These are phyloP conservation scores for Dictyostelium firmibasis DNA, from an alignment of 78 protist genomes.

Conservation along the genomic window DNA sequence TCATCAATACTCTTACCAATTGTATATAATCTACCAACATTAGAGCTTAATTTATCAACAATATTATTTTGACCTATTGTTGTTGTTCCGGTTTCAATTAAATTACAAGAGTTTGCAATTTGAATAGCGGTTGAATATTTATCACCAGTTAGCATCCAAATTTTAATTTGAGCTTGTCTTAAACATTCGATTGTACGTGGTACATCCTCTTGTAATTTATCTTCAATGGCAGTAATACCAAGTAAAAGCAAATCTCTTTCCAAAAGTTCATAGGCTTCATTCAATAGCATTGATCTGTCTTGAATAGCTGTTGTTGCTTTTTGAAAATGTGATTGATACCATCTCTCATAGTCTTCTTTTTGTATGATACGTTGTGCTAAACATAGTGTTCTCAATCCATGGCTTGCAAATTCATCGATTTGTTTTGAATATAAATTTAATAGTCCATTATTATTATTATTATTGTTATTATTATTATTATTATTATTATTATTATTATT, in stretches of 20 bases:
- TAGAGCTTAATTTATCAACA: too few relatives aligned
- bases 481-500: neutral
- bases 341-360: slow-evolving; percentile 55
- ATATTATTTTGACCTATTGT: neutral
- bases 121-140: slow-evolving; percentile 96
- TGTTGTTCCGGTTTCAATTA: too few relatives aligned
- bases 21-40: slow-evolving; percentile 44
- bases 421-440: slow-evolving; percentile 13
- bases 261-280: slow-evolving; percentile 49
- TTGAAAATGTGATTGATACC: slow-evolving; percentile 60
- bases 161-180: slow-evolving; percentile 87
- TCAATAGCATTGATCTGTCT: neutral
- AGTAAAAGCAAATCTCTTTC: slow-evolving; percentile 87
- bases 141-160: slow-evolving; percentile 99
- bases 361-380: slow-evolving; percentile 66
- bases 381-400: slow-evolving; percentile 95
- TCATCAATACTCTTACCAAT: slow-evolving; percentile 44
- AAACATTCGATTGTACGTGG: slow-evolving; percentile 78
- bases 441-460: neutral
- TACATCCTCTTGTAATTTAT: slow-evolving; percentile 94
- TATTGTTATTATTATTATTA: neutral
- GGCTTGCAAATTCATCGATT: slow-evolving; percentile 74
- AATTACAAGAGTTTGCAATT: slow-evolving; percentile 91
- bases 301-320: slow-evolving; percentile 33
- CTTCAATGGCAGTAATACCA: slow-evolving; percentile 98